These are phyloP conservation scores for Paraurostyla sp. DNA, from an alignment of 73 alveolate genomes.

Conservation along the genomic window DNA sequence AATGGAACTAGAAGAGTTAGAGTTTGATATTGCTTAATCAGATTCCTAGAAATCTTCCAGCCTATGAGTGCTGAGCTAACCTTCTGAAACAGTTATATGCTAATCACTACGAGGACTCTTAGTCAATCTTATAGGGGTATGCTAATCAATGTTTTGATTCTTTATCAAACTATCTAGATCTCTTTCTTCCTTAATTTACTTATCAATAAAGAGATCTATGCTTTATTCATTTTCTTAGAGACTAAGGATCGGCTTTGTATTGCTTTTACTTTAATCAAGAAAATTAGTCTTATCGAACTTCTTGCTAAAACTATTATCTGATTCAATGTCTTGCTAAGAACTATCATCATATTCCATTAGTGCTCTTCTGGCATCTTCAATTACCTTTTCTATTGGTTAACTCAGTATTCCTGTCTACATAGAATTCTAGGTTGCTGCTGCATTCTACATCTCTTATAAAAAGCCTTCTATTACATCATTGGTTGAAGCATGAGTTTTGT, in stretches of 20 bases:
- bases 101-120: constrained; percentile 16
- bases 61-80: background rate
- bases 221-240: background rate
- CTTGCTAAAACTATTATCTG: background rate
- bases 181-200: background rate
- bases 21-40: background rate
- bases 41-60: background rate
- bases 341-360: constrained; percentile 50
- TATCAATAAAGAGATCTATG: background rate
- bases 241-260: background rate
- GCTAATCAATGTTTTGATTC: background rate
- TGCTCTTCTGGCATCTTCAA: constrained; percentile 60
- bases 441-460: constrained; percentile 40
- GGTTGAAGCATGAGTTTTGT: no score
- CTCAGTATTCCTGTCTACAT: background rate
- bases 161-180: background rate
- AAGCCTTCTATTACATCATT: constrained; percentile 59
- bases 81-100: background rate
- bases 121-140: background rate
- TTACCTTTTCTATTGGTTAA: constrained; percentile 39
- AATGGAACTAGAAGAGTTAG: background rate
- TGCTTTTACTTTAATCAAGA: background rate
- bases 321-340: background rate
- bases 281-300: background rate
- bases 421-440: background rate